A percentile compares a stretch with the other conserved stretches of the same genome.
Evolutionary conservation across 2,329 filamentous ascomycete species (phyloP).

Genomic region (Calycina marina): DNA sequence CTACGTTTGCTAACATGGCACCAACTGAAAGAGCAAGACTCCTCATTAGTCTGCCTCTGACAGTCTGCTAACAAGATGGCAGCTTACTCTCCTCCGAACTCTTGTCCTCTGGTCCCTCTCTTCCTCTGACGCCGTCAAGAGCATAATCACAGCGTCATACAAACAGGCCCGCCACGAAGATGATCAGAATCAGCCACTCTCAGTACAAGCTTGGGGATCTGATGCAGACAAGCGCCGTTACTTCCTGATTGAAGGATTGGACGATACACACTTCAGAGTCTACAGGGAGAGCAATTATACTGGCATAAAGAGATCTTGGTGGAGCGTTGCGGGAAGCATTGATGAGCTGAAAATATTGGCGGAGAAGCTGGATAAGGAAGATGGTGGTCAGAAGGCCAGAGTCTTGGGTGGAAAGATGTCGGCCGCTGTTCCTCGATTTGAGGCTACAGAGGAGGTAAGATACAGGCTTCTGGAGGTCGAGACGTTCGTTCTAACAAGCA

Average conservation of each 20-base stretch:
- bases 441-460: constrained; percentile 76
- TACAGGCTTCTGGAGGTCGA: neutral
- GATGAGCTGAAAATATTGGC: constrained; percentile 67
- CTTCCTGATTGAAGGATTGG: constrained; percentile 82
- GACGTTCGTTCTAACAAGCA: constrained; percentile 8
- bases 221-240: constrained; percentile 88
- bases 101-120: constrained; percentile 80
- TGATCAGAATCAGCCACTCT: constrained; percentile 69
- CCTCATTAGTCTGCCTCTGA: neutral
- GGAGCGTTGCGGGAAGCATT: constrained; percentile 81
- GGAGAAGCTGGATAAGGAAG: constrained; percentile 59
- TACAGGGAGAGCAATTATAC: constrained; percentile 87
- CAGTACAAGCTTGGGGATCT: constrained; percentile 79
- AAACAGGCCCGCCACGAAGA: constrained; percentile 72
- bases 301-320: constrained; percentile 67
- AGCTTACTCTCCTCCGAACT: constrained; percentile 29
- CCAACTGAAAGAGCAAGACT: constrained; percentile 64
- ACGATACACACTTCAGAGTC: constrained; percentile 85
- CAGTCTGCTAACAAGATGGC: constrained; percentile 1
- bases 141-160: constrained; percentile 74
- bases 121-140: constrained; percentile 70
- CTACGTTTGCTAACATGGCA: constrained; percentile 69
- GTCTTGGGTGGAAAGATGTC: constrained; percentile 64
- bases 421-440: constrained; percentile 74
- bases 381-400: constrained; percentile 69